Evolutionary conservation across 306 rosid species (phyloP), one percentile per base, ranked within the genome.

Genomic region (Sechiopsis laciniata): DNA sequence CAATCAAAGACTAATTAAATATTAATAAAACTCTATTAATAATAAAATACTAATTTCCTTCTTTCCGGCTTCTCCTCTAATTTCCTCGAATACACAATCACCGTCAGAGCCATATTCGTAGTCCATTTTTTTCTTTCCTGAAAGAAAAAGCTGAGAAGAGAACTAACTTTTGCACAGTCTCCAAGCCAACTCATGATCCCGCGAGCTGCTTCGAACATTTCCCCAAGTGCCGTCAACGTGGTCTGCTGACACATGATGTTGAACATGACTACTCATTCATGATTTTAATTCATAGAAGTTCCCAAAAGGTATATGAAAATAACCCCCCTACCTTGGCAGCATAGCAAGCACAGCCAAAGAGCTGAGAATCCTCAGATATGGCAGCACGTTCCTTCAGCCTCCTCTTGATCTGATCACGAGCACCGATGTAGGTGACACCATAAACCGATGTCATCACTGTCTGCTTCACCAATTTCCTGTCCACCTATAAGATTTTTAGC

Each of bases 391-490:
- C 97, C 83, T 94, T 87, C 85, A 94, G 83, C 82, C 97, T 90
- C 80, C 90, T 87, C 80, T 81, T 89, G 77, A 94, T 94, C 84
- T 94, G 98, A 76, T 90, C 97, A 66, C 97, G 85, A 75, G 98
- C 98, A 63, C 98, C 98, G 40, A 90, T 78, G 74, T 83, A 94
- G 46, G 98, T 94, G 88, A 94, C 98, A 77, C 98, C 98, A 72
- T 94, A 94, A 48, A 94, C 98, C 20, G 98, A 94, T 68, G 98
- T 94, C 98, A 94, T 94, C 90, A 94, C 98, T 22, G 98, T 94
- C 83, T 94, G 98, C 88, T 94, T 94, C 79, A 94, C 98, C 89
- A 94, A 86, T 80, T 94, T 94, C 77, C 98, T 86, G 81, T 94
- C 92, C 76, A 94, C 98, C 98, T 94, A 60, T 70, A 76, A 0